Evolutionary conservation across 2,329 filamentous ascomycete species (phyloP).

Genomic region (Tympanopsis confertula): DNA sequence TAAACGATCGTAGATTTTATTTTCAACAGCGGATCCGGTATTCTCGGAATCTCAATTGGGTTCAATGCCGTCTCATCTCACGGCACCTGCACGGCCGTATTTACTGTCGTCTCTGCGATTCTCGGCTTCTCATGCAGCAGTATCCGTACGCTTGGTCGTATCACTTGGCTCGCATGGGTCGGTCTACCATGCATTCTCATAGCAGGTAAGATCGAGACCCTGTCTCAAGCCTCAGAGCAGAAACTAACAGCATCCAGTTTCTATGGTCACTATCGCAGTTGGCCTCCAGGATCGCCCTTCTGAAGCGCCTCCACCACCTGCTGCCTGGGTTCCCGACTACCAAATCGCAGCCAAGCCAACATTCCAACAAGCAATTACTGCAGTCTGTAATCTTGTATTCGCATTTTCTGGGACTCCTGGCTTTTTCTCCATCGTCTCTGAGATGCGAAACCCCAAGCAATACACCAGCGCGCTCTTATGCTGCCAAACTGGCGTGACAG

Average conservation of each 20-base stretch:
- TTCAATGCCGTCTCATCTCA: background rate
- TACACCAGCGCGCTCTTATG: conserved; percentile 15
- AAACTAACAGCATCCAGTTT: conserved; percentile 6
- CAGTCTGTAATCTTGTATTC: conserved; percentile 15
- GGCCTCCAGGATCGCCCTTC: conserved; percentile 19
- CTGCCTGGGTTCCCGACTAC: conserved; percentile 16
- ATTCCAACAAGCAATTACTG: conserved; percentile 8
- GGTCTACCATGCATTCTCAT: conserved; percentile 7
- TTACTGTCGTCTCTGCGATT: conserved; percentile 11
- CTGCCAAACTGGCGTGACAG: conserved; percentile 11
- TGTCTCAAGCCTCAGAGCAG: background rate
- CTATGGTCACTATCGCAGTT: conserved; percentile 13
- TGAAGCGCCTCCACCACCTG: conserved; percentile 14
- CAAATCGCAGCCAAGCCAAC: background rate
- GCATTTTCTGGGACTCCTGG: conserved; percentile 14
- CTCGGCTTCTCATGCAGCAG: conserved; percentile 13
- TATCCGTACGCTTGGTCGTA: conserved; percentile 18
- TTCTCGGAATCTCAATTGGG: background rate
- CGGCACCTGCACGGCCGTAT: conserved; percentile 9
- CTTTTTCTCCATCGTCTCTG: conserved; percentile 22
- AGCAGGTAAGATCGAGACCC: background rate
- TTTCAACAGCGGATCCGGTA: background rate
- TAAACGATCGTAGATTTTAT: background rate
- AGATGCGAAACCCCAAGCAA: conserved; percentile 21
- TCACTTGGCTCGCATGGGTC: conserved; percentile 20